Conservation (phyloP, 2,329 filamentous ascomycete species). For the Aureobasidium namibiae region DNA sequence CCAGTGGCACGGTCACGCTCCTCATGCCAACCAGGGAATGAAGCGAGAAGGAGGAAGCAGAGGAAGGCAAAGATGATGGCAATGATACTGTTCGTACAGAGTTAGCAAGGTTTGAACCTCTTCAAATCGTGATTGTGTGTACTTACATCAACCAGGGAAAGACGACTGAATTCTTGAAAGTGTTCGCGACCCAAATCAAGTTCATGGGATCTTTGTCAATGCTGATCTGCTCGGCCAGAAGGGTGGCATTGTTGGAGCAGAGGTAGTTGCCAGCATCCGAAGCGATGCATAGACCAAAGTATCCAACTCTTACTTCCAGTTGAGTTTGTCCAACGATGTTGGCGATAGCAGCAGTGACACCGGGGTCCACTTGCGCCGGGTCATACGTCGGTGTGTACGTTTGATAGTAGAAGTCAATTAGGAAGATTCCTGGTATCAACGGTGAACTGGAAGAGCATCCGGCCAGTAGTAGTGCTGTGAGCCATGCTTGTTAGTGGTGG, state of each 20-base stretch:
- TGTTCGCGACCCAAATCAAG: constrained; percentile 90
- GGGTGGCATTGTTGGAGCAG: constrained; percentile 94
- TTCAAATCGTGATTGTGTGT: background rate
- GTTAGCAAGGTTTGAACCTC: background rate
- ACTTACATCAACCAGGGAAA: constrained; percentile 91
- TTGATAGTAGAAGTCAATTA: constrained; percentile 96
- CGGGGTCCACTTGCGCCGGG: constrained; percentile 84
- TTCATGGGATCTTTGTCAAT: constrained; percentile 94
- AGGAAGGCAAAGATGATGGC: constrained; percentile 96
- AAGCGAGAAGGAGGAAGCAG: constrained; percentile 88
- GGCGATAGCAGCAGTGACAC: constrained; percentile 72
- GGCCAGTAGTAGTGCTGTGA: constrained; percentile 74
- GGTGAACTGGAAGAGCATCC: constrained; percentile 96
- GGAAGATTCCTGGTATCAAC: constrained; percentile 89
- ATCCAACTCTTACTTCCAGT: constrained; percentile 87
- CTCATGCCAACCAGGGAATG: constrained; percentile 96
- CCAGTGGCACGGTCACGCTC: constrained; percentile 68
- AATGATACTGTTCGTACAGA: constrained; percentile 60
- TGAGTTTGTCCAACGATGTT: constrained; percentile 82
- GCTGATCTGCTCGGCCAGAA: constrained; percentile 78
- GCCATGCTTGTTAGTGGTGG: constrained; percentile 11
- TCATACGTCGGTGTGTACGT: constrained; percentile 73
- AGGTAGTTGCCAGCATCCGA: constrained; percentile 84
- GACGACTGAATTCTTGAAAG: constrained; percentile 97
- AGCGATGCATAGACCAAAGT: constrained; percentile 96